Evolutionary conservation across 257 asterid species (phyloP).

Genomic region (Cinchona pubescens): DNA sequence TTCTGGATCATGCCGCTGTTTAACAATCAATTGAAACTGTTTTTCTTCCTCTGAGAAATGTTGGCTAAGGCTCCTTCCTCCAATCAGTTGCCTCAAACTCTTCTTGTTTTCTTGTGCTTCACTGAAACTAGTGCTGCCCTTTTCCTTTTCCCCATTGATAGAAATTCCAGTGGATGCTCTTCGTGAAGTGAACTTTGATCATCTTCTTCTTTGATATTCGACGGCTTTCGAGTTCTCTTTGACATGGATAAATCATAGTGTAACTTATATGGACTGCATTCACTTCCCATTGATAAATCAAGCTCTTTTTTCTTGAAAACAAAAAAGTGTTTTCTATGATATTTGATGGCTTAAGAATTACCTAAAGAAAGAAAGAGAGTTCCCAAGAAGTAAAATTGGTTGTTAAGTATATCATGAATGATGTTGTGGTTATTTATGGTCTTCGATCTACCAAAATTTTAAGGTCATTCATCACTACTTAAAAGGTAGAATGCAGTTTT

Average conservation of each 20-base stretch:
- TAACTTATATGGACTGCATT: conserved; percentile 13
- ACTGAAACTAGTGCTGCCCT: neutral
- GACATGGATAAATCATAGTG: conserved; percentile 58
- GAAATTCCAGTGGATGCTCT: neutral
- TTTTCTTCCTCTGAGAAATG: conserved; percentile 50
- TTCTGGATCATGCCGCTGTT: conserved; percentile 23
- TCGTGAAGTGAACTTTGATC: neutral
- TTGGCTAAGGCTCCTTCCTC: conserved; percentile 39
- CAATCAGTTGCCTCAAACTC: conserved; percentile 47
- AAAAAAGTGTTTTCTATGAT: too few relatives aligned
- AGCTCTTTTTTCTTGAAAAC: neutral
- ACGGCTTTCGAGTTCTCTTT: conserved; percentile 53
- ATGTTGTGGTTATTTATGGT: neutral
- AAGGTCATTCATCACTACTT: conserved; percentile 2
- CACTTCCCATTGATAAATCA: conserved; percentile 17
- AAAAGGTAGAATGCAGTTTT: conserved; percentile 16
- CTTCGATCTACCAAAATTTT: neutral
- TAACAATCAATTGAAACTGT: conserved; percentile 27
- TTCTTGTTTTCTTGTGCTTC: conserved; percentile 20
- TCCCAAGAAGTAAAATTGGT: neutral
- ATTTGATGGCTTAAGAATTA: neutral
- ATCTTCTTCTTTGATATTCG: conserved; percentile 18
- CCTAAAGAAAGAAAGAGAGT: neutral
- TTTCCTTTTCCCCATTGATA: conserved; percentile 13
- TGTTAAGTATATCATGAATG: neutral